Base-by-base conservation (phyloP, 2,329 filamentous ascomycete species). In the Colletotrichum sp. region DNA sequence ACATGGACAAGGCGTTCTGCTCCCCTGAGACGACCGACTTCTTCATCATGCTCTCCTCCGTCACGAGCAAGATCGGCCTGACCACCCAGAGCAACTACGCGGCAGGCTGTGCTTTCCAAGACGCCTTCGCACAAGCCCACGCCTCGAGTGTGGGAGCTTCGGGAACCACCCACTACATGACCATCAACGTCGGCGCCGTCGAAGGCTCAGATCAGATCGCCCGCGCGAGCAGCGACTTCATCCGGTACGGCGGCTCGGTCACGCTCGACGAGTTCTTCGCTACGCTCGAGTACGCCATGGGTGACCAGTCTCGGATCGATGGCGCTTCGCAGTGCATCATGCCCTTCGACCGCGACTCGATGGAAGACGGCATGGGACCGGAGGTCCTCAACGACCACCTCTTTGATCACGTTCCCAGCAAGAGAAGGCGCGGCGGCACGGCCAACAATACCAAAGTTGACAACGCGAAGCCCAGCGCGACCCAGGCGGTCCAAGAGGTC, bases 101-200 rank as follows among this genome's bases (percentile, higher is more conserved):
- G 8, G 77, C 75, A 26, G 84, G 82, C 12, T 81, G 81, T 62
- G 77, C 80, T 16, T 86, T 81, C 78, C 83, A 85, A 65, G 85
- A 86, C 74, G 81, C 80, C 2, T 74, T 74, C 21, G 66, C 71
- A 4, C 34, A 39, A 39, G 34, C 34, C 15, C 34, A 39, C 34
- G 21, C 1, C 26, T 28, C 21, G 26, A 77, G 49, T 55, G n/a
- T 55, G 13, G 44, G 28, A n/a, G 13, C 10, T 18, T 12, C 39
- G 5, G 28, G 30, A 16, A 36, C 26, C 63, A 78, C 76, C 2
- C 76, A 77, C 39, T 77, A 75, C 64, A 76, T 81, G 8, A 70
- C 79, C 6, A 63, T 82, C 62, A 78, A 81, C 65, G 59, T 80
- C 3, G 78, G 78, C 26, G 49, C 63, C 8, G 75, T 82, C 30